phyloP scores from a whole-genome alignment of 441 rosid species.

The Erysimum cheiri region DNA sequence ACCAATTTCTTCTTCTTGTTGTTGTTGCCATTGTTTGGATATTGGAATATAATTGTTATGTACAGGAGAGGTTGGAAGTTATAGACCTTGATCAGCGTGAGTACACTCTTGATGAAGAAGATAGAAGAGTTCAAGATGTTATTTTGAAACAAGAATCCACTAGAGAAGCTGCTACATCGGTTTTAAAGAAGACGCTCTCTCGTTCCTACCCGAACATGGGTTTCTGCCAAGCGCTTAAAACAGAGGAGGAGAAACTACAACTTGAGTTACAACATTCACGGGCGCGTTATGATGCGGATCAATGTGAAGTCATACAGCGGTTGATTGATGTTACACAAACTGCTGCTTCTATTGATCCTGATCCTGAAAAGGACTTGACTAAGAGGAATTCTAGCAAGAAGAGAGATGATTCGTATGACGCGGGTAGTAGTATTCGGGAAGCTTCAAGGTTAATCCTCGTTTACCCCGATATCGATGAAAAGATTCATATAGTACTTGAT shows the following conservation, averaged over 20 bases:
- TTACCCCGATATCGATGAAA: background rate
- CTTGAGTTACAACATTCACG: constrained; percentile 80
- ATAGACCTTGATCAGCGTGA: constrained; percentile 86
- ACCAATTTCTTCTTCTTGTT: background rate
- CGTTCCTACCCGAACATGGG: constrained; percentile 80
- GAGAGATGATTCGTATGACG: constrained; percentile 49
- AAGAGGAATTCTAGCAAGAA: constrained; percentile 48
- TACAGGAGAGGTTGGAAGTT: constrained; percentile 78
- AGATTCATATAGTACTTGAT: background rate
- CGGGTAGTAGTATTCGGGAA: constrained; percentile 42
- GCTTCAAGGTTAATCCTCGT: constrained; percentile 57
- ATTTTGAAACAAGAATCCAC: constrained; percentile 76
- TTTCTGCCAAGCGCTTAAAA: constrained; percentile 73
- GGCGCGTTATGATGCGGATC: constrained; percentile 64
- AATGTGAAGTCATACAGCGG: constrained; percentile 81
- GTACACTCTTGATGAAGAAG: constrained; percentile 93
- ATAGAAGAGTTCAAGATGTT: constrained; percentile 76
- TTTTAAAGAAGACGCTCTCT: constrained; percentile 82
- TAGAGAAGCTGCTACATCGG: constrained; percentile 53
- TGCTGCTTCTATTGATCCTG: constrained; percentile 51
- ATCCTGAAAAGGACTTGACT: constrained; percentile 51
- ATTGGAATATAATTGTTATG: background rate
- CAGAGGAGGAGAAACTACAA: constrained; percentile 76
- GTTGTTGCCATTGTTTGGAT: constrained; percentile 18
- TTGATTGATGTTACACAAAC: constrained; percentile 78